Percentiles rank a stretch among this genome's conserved stretches.
phyloP scores from a whole-genome alignment of 1,139 yeast species.

The Kodamaea arcana region DNA sequence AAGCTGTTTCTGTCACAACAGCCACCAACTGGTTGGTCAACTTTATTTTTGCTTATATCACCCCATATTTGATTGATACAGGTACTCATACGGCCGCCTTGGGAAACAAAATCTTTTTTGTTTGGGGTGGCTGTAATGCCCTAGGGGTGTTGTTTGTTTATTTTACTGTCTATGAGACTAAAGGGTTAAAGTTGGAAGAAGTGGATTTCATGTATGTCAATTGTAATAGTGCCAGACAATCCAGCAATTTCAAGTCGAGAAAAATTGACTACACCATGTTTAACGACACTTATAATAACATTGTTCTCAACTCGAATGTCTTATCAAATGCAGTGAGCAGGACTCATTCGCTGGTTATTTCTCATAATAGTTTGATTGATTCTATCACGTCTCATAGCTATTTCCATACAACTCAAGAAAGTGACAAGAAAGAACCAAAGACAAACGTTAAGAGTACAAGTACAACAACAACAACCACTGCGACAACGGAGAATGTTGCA shows the following conservation, averaged over 20 bases:
- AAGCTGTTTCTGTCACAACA: conserved; percentile 67
- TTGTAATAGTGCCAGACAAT: conserved; percentile 43
- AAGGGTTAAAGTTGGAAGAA: conserved; percentile 45
- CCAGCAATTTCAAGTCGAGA: conserved; percentile 36
- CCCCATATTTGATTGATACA: conserved; percentile 66
- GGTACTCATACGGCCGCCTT: conserved; percentile 60
- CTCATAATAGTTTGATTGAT: not conserved
- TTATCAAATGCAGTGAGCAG: conserved; percentile 7
- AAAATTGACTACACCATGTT: conserved; percentile 27
- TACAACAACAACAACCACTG: not conserved
- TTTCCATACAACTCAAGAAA: not conserved
- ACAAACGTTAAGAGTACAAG: conserved; percentile 1
- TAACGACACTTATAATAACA: conserved; percentile 11
- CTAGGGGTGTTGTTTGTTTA: conserved; percentile 42
- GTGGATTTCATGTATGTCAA: conserved; percentile 37
- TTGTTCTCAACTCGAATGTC: not conserved
- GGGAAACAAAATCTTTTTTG: conserved; percentile 66
- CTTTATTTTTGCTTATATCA: conserved; percentile 65
- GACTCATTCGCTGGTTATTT: conserved; percentile 9
- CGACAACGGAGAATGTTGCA: not conserved
- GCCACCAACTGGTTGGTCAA: conserved; percentile 79
- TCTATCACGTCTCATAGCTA: not conserved
- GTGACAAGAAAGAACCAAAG: not conserved
- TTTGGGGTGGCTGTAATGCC: conserved; percentile 67
- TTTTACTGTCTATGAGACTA: conserved; percentile 42